A percentile compares a stretch with the other conserved stretches of the same genome.
Evolutionary conservation across 768 basidiomycete genomes (phyloP).

Genomic region (Xerocomellus dryophilus): DNA sequence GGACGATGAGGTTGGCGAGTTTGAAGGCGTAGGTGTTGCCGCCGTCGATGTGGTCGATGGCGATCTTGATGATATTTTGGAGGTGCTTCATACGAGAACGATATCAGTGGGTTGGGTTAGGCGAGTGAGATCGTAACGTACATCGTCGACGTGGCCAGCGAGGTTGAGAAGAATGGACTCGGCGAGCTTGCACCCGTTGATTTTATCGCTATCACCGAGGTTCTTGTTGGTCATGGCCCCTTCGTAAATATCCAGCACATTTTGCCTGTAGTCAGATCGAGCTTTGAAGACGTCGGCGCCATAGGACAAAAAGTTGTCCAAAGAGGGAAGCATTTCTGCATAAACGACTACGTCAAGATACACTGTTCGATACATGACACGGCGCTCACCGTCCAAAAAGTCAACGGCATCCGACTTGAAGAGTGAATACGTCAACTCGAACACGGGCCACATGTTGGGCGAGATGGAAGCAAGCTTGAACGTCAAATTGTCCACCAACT

Average conservation of each 20-base stretch:
- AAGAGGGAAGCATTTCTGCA: constrained; percentile 79
- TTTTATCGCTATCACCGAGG: constrained; percentile 80
- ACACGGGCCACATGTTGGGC: constrained; percentile 83
- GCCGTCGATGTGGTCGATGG: constrained; percentile 58
- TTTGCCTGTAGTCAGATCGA: constrained; percentile 71
- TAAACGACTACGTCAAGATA: neutral
- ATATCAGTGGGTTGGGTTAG: neutral
- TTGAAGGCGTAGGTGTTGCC: constrained; percentile 60
- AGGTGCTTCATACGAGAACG: constrained; percentile 45
- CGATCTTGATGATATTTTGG: constrained; percentile 59
- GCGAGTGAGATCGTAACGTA: constrained; percentile 34
- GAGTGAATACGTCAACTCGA: constrained; percentile 75
- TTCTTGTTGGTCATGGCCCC: constrained; percentile 64
- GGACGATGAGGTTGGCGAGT: constrained; percentile 78
- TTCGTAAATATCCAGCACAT: constrained; percentile 81
- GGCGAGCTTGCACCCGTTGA: constrained; percentile 81
- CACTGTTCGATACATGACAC: neutral
- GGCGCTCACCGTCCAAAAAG: constrained; percentile 71
- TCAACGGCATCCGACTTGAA: constrained; percentile 84
- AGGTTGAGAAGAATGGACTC: constrained; percentile 82
- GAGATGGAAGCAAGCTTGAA: constrained; percentile 77
- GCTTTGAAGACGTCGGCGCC: constrained; percentile 73
- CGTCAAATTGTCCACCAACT: constrained; percentile 79
- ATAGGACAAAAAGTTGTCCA: constrained; percentile 88
- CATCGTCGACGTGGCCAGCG: constrained; percentile 74